Evolutionary conservation across 2,329 filamentous ascomycete species (phyloP).

Genomic region (Scopulariopsis brevicaulis): DNA sequence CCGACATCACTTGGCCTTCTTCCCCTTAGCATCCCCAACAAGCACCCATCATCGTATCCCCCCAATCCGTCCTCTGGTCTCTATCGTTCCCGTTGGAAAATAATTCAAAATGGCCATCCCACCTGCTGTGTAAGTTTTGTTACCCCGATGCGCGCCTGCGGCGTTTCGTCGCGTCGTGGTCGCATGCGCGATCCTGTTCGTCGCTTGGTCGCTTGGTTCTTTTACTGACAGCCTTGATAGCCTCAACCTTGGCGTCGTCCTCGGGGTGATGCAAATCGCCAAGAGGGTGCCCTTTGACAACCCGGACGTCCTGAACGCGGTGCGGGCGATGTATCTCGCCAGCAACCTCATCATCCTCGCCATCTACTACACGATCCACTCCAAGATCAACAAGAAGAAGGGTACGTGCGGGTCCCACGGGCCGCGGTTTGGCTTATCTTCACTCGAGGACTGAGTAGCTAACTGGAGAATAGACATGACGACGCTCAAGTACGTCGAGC

Average conservation of each 20-base stretch:
- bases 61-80: not conserved
- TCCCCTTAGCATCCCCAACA: not conserved
- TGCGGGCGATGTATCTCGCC: constrained; percentile 41
- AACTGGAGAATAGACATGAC: constrained; percentile 62
- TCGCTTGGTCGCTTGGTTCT: not conserved
- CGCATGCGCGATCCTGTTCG: not conserved
- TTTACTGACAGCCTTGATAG: constrained; percentile 29
- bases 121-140: constrained; percentile 10
- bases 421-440: too few relatives aligned
- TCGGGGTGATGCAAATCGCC: constrained; percentile 96
- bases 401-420: constrained; percentile 43
- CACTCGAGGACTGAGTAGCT: not conserved
- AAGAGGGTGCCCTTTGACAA: constrained; percentile 95
- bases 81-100: not conserved
- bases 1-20: not conserved
- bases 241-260: constrained; percentile 87
- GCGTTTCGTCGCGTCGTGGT: not conserved
- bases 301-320: constrained; percentile 45
- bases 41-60: not conserved
- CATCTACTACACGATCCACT: constrained; percentile 78
- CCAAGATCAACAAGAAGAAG: constrained; percentile 90
- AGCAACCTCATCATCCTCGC: constrained; percentile 73
- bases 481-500: constrained; percentile 97
- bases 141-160: not conserved
- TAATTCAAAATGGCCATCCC: constrained; percentile 10